Base-by-base conservation (phyloP, 306 rosid genomes). In the Vicia sativa region DNA sequence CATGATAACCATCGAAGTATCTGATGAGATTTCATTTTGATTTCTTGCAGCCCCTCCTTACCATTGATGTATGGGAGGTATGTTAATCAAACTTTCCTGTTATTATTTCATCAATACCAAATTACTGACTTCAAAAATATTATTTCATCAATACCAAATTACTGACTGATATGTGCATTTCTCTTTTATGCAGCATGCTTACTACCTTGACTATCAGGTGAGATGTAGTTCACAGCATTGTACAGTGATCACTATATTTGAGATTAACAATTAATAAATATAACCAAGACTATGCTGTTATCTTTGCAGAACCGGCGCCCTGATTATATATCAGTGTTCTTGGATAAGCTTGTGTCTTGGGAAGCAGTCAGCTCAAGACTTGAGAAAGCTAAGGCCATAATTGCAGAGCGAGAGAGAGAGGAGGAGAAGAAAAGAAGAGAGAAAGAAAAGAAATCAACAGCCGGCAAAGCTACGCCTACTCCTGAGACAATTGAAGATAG, bases 41-140 rank as follows among this genome's bases (percentile, higher is more conserved):
- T 67, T 60, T 78, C 46, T 52, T 87, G 89, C 96, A 92, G 96
- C 93, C 96, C 13, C 87, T 92, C 31, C 96, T 92, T 54, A 86
- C 96, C 48, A 82, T 92, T 58, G 96, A 92, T 55, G 93, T 92
- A 41, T 92, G 96, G 98, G 96, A 92, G 96, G 98, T 92, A 92
- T 16, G 86, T 16, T 60, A 69, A 18, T 37, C 69, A 26, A 49
- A 66, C 67, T n/a, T 75, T 44, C 62, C 23, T 59, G 8, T 65
- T 65, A 15, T 12, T 58, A 6, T 48, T 69, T 65, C 42, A 38
- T 74, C 74, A 44, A 39, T 73, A 16, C 61, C 50, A 23, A 4
- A 38, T 54, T 72, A 6, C 85, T 67, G 8, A 9, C 25, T 39
- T 38, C 15, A 9, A 8, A 62, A 66, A 34, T 65, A 18, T 28